phyloP scores from a whole-genome alignment of 345 rosid species.

The Eutrema yunnanense region DNA sequence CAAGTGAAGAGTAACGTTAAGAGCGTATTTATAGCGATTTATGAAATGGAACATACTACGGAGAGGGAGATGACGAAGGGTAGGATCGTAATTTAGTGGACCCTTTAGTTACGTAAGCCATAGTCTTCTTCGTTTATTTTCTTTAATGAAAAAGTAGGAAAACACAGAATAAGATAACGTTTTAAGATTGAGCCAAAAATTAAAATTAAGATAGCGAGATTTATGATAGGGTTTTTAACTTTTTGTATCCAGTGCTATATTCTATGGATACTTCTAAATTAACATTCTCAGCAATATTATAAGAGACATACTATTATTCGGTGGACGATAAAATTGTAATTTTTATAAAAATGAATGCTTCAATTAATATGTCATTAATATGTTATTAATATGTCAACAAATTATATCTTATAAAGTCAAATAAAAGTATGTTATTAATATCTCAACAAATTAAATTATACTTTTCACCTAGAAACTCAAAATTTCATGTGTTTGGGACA shows the following conservation, averaged over 20 bases:
- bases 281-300: not conserved
- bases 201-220: not conserved
- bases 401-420: too few relatives aligned
- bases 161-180: not conserved
- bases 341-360: too few relatives aligned
- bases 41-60: not conserved
- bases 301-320: not conserved
- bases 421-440: too few relatives aligned
- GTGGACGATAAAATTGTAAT: not conserved
- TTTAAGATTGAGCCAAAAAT: not conserved
- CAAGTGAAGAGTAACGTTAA: conserved; percentile 13
- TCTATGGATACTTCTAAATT: not conserved
- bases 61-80: conserved; percentile 7
- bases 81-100: conserved; percentile 19
- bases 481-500: not conserved
- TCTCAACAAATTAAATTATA: too few relatives aligned
- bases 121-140: not conserved
- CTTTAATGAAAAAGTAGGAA: not conserved
- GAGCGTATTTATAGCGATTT: conserved; percentile 29
- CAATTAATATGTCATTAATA: too few relatives aligned
- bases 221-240: conserved; percentile 7
- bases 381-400: too few relatives aligned
- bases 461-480: too few relatives aligned
- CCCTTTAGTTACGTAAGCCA: conserved; percentile 20
- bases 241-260: not conserved